Conservation (phyloP, 139 green algal species). For the Marvania coccoides region DNA sequence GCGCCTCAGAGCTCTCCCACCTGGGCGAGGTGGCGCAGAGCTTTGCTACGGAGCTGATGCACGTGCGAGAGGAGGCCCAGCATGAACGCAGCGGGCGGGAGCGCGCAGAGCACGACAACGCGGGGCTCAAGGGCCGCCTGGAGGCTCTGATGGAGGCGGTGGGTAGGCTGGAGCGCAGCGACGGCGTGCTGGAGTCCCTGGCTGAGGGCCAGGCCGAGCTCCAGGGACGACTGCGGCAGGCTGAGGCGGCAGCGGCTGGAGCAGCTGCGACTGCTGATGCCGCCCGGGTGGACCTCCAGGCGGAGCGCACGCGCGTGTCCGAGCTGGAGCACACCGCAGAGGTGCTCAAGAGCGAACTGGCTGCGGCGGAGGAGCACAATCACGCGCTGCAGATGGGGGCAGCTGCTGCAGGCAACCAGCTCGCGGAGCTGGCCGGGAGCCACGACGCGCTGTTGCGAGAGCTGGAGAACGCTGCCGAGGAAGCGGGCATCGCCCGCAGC, state of each 20-base stretch:
- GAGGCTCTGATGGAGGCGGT: constrained; percentile 10
- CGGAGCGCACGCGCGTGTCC: not conserved
- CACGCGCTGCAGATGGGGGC: not conserved
- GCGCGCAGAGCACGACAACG: not conserved
- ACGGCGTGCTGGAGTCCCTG: constrained; percentile 13
- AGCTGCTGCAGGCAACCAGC: constrained; percentile 1
- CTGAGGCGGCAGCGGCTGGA: not conserved
- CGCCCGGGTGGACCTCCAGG: not conserved
- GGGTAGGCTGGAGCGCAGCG: not conserved
- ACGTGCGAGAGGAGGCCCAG: not conserved
- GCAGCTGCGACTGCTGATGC: not conserved
- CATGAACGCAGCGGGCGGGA: not conserved
- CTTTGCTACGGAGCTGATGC: constrained; percentile 5
- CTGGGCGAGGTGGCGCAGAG: not conserved
- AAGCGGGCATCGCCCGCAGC: not conserved
- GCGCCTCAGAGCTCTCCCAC: not conserved
- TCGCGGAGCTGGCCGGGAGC: constrained; percentile 6
- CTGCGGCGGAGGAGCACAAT: not conserved
- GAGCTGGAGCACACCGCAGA: not conserved
- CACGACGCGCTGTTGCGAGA: not conserved
- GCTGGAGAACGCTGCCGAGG: not conserved
- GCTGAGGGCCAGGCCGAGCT: constrained; percentile 14
- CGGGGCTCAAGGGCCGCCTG: not conserved
- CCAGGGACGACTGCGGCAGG: not conserved
- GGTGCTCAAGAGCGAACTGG: constrained; percentile 7